These are phyloP conservation scores for Corrigiola litoralis DNA, from an alignment of 179 eudicot genomes.

Conservation along the genomic window DNA sequence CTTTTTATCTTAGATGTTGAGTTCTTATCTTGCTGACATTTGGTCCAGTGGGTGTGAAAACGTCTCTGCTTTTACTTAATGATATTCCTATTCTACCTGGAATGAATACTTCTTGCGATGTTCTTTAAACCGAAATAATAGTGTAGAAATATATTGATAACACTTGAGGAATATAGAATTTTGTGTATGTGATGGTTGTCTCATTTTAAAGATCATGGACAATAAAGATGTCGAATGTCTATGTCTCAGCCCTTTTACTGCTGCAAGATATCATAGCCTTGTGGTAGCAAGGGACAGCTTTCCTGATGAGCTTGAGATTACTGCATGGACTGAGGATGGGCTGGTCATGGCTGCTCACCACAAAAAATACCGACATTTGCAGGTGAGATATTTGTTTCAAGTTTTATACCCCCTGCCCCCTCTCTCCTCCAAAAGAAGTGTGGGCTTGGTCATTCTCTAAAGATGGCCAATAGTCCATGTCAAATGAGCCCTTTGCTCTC, in stretches of 20 bases:
- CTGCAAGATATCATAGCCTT: slow-evolving; percentile 96
- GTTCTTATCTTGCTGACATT: background rate
- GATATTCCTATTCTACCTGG: background rate
- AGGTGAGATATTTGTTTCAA: slow-evolving; percentile 39
- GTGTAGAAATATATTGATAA: background rate
- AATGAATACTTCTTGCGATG: background rate
- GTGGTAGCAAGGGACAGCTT: slow-evolving; percentile 82
- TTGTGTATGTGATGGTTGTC: background rate
- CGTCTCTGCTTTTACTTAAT: background rate
- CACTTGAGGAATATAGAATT: background rate
- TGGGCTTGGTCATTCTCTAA: too few species aligned
- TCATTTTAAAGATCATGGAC: background rate
- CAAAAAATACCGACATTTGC: slow-evolving; percentile 58
- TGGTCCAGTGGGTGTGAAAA: too few species aligned
- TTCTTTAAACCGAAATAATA: background rate
- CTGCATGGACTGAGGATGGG: slow-evolving; percentile 99
- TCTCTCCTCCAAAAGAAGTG: too few species aligned
- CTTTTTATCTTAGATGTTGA: background rate
- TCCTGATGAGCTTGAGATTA: slow-evolving; percentile 88
- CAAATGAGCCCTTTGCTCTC: too few species aligned
- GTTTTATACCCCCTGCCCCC: background rate
- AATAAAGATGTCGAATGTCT: background rate
- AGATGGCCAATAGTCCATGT: too few species aligned
- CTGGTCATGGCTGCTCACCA: slow-evolving; percentile 97
- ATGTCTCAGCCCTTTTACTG: slow-evolving; percentile 77